phyloP scores from a whole-genome alignment of 2,329 filamentous ascomycete genomes.

The Canariomyces notabilis region DNA sequence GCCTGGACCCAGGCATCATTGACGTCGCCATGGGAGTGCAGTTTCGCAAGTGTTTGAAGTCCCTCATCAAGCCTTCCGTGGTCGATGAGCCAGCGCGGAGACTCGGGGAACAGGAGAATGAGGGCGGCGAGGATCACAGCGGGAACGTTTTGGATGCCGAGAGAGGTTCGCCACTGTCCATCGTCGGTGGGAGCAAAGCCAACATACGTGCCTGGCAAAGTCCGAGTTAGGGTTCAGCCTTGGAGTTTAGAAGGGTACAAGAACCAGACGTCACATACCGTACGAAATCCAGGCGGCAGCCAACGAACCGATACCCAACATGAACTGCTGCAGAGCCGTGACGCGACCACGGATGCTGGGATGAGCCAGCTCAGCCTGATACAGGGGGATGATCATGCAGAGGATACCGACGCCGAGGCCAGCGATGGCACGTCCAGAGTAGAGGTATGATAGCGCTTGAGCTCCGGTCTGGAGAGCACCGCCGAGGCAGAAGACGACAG shows the following conservation, averaged over 20 bases:
- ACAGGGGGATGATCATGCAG: slow-evolving; percentile 50
- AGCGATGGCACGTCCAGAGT: slow-evolving; percentile 64
- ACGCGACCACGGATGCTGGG: slow-evolving; percentile 71
- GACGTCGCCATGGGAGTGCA: slow-evolving; percentile 64
- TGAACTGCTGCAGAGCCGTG: slow-evolving; percentile 74
- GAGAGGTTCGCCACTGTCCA: slow-evolving; percentile 45
- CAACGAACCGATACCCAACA: slow-evolving; percentile 71
- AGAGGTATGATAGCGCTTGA: slow-evolving; percentile 53
- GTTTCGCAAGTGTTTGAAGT: slow-evolving; percentile 58
- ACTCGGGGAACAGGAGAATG: slow-evolving; percentile 68
- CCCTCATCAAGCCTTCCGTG: slow-evolving; percentile 57
- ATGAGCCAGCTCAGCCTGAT: slow-evolving; percentile 75
- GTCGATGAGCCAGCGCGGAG: slow-evolving; percentile 69
- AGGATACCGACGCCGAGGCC: slow-evolving; percentile 54
- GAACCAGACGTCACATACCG: slow-evolving; percentile 36
- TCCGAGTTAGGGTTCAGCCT: not conserved
- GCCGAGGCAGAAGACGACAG: slow-evolving; percentile 65
- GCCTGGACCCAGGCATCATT: slow-evolving; percentile 65
- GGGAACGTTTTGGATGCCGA: slow-evolving; percentile 55
- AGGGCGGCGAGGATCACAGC: slow-evolving; percentile 59
- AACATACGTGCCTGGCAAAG: slow-evolving; percentile 16
- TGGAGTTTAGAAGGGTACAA: too few species aligned
- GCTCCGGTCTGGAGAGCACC: slow-evolving; percentile 70
- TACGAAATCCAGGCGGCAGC: slow-evolving; percentile 70
- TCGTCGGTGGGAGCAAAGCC: slow-evolving; percentile 29